These are phyloP conservation scores for Coprinopsis strossmayeri DNA, from an alignment of 768 basidiomycete genomes.

Conservation along the genomic window DNA sequence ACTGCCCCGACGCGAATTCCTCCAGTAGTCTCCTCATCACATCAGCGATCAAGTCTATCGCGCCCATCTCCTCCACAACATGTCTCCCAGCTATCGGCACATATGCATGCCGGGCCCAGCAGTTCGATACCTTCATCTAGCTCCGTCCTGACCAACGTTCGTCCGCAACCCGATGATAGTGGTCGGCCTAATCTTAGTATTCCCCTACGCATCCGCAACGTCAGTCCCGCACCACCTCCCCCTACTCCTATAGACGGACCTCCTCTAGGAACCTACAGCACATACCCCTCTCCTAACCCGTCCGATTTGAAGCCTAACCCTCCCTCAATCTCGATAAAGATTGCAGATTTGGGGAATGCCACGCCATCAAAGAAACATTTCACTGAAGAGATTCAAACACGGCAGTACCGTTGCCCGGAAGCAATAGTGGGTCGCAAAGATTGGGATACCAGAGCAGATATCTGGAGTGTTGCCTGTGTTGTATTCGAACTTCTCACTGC, in stretches of 20 bases:
- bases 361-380: slow-evolving; percentile 87
- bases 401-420: slow-evolving; percentile 93
- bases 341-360: slow-evolving; percentile 92
- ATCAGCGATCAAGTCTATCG: slow-evolving; percentile 17
- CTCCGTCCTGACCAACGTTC: neutral
- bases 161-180: neutral
- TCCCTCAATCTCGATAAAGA: slow-evolving; percentile 76
- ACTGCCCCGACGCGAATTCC: slow-evolving; percentile 44
- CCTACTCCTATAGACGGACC: slow-evolving; percentile 31
- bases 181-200: slow-evolving; percentile 10
- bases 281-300: slow-evolving; percentile 5
- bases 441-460: slow-evolving; percentile 82
- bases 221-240: slow-evolving; percentile 25
- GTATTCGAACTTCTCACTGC: slow-evolving; percentile 88
- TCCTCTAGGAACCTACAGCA: slow-evolving; percentile 14
- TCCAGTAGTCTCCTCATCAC: slow-evolving; percentile 13
- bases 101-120: slow-evolving; percentile 25
- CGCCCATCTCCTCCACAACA: slow-evolving; percentile 34
- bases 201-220: slow-evolving; percentile 12
- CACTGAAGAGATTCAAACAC: slow-evolving; percentile 95
- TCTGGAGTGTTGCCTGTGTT: slow-evolving; percentile 90
- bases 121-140: slow-evolving; percentile 11
- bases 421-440: slow-evolving; percentile 83
- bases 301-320: too few relatives aligned
- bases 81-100: slow-evolving; percentile 34